Base-by-base conservation (phyloP, 2,329 filamentous ascomycete genomes). In the Torrubiellomyces zombiae region DNA sequence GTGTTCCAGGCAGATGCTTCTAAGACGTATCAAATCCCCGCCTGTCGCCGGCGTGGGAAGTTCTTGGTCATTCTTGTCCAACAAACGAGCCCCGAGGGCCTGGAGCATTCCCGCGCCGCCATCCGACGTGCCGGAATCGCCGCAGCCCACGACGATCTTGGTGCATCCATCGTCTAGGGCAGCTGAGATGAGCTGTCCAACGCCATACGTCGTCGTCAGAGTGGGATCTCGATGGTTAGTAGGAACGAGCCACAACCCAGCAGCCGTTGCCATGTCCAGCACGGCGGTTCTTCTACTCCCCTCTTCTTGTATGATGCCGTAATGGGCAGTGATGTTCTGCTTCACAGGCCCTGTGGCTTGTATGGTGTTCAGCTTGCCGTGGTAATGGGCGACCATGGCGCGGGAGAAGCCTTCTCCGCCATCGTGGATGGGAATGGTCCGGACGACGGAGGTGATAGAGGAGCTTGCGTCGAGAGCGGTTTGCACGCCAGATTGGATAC, bases 61-160 rank as follows among this genome's bases (percentile, higher is more conserved):
- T 14, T 44, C 36, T 4, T 36, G 24, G 2, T 53, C 56, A 14
- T 51, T 31, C 3, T 25, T 24, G 29, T 58, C 52, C 9, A 58
- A 30, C 10, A 65, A 45, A 3, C 47, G 46, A 3, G 48, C 59
- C 4, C 61, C 61, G 5, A 66, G 49, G 3, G 60, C 60, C 32
- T 66, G 60, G 7, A 62, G 53, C 59, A 66, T 63, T 9, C 61
- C 61, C 1, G 56, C 55, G 9, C 60, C 62, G 6, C 58, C 61
- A 30, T 65, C 61, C 18, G 58, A 62, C 5, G 60, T 65, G 5
- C 59, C 62, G 3, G 60, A 65, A 35, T 66, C 61, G 18, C 60
- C 61, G 33, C 60, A 65, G 1, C 61, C 62, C 13, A 66, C 39
- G 6, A 66, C 44, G 23, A 66, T 57, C 6, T 50, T 50, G 7